phyloP scores from a whole-genome alignment of 2,329 filamentous ascomycete genomes.

The Acrodontium crateriforme region DNA sequence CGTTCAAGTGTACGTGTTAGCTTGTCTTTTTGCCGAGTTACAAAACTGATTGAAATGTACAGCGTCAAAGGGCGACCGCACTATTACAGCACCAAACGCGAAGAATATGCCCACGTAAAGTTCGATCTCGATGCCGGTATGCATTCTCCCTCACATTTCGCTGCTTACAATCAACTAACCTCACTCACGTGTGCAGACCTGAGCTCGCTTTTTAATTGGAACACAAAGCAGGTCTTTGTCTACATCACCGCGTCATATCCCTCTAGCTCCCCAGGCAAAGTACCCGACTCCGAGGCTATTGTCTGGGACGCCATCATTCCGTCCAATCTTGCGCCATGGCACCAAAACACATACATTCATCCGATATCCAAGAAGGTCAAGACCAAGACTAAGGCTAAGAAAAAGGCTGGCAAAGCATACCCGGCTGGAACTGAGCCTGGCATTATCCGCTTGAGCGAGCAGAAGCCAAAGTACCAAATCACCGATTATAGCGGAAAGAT shows the following conservation, averaged over 20 bases:
- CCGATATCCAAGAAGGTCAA: slow-evolving; percentile 26
- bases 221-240: slow-evolving; percentile 96
- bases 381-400: slow-evolving; percentile 8
- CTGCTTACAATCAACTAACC: not conserved
- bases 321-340: slow-evolving; percentile 45
- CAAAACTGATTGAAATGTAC: slow-evolving; percentile 23
- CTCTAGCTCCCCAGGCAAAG: slow-evolving; percentile 22
- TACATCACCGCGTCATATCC: slow-evolving; percentile 69
- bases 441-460: slow-evolving; percentile 62
- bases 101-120: slow-evolving; percentile 89
- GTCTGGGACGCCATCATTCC: slow-evolving; percentile 97
- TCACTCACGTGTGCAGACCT: slow-evolving; percentile 45
- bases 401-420: slow-evolving; percentile 15
- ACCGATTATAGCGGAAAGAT: slow-evolving; percentile 75
- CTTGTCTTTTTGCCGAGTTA: slow-evolving; percentile 2
- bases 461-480: slow-evolving; percentile 93
- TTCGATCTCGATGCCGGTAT: slow-evolving; percentile 75
- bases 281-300: slow-evolving; percentile 49
- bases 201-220: slow-evolving; percentile 91
- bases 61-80: slow-evolving; percentile 85
- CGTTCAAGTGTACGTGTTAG: slow-evolving; percentile 61
- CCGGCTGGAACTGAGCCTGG: slow-evolving; percentile 38
- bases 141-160: slow-evolving; percentile 1
- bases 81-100: slow-evolving; percentile 83
- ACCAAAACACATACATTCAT: slow-evolving; percentile 38